These are phyloP conservation scores for Phytopythium litorale DNA, from an alignment of 352 stramenopile species.

Conservation along the genomic window DNA sequence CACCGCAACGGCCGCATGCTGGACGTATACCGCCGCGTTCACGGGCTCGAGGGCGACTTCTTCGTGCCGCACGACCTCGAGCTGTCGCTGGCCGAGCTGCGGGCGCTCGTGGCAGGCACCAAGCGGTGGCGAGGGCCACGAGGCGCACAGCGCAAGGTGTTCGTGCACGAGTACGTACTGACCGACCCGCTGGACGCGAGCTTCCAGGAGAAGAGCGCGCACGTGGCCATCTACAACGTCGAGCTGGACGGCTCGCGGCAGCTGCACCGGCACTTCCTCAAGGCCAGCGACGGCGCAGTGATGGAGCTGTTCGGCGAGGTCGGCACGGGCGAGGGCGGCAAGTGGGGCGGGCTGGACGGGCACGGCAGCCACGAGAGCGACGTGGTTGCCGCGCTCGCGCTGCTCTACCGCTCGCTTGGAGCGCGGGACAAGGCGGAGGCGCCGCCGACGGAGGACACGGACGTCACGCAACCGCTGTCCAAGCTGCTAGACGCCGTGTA, in stretches of 20 bases:
- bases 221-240: slow-evolving; percentile 83
- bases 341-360: slow-evolving; percentile 20
- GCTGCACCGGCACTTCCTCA: slow-evolving; percentile 88
- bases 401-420: slow-evolving; percentile 49
- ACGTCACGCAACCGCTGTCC: neutral
- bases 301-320: slow-evolving; percentile 83
- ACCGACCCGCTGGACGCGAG: slow-evolving; percentile 59
- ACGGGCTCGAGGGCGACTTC: slow-evolving; percentile 64
- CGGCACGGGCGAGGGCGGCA: slow-evolving; percentile 24
- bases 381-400: slow-evolving; percentile 27
- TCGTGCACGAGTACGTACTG: slow-evolving; percentile 79
- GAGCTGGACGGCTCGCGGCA: slow-evolving; percentile 47
- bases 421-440: neutral
- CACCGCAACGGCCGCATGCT: slow-evolving; percentile 91
- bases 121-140: slow-evolving; percentile 55
- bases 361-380: slow-evolving; percentile 25
- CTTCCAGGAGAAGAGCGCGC: slow-evolving; percentile 65
- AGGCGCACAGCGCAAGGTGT: slow-evolving; percentile 66
- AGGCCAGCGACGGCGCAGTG: slow-evolving; percentile 76
- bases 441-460: neutral
- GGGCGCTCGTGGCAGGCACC: slow-evolving; percentile 55
- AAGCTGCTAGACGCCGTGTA: neutral
- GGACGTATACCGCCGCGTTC: slow-evolving; percentile 79
- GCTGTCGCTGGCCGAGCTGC: slow-evolving; percentile 68
- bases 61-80: slow-evolving; percentile 90